Evolutionary conservation across 495 filamentous ascomycete species (phyloP), one percentile per base, ranked within the genome.

Genomic region (Lichina pygmaea): DNA sequence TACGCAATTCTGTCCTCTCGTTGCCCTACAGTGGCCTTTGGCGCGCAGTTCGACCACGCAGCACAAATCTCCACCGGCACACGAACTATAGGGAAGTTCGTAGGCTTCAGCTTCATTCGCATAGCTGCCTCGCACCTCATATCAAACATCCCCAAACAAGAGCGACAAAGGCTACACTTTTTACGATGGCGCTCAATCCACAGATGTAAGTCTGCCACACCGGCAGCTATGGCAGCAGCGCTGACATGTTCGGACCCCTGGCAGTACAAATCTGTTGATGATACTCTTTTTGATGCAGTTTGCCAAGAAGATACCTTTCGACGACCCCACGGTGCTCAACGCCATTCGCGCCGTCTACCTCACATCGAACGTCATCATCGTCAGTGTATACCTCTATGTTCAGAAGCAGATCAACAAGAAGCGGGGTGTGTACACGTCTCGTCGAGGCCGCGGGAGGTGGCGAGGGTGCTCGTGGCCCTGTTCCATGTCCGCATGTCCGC

Each of bases 251-350:
- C 48, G 33, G 0, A 43, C 30, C 16, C 37, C 50, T 16, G 54
- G 46, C 60, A 92, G 85, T 52, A 91, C 83, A 51, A 93, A 93
- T 67, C 66, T 93, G 60, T 67, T 80, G 60, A 81, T 93, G 72
- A 86, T 93, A 61, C 73, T 93, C 52, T 81, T 81, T 55, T 84
- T 94, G 77, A 94, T 95, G 85, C 89, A 95, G 66, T 71, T 85
- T 47, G 77, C 89, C 48, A 97, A 97, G 71, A 81, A 77, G 66
- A 75, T 97, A 45, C 82, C 84, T 41, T 92, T 95, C 58, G 91
- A 97, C 10, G 76, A 97, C 54, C 84, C 86, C 10, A 68, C 72
- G 45, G 80, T 89, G 31, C 73, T 97, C 50, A 78, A 82, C 53
- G 61, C 70, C 38, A 78, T 93, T 51, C 89, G 89, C 57, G 78